Evolutionary conservation across 352 stramenopile species (phyloP).

Genomic region (Phytophthora pinifolia): DNA sequence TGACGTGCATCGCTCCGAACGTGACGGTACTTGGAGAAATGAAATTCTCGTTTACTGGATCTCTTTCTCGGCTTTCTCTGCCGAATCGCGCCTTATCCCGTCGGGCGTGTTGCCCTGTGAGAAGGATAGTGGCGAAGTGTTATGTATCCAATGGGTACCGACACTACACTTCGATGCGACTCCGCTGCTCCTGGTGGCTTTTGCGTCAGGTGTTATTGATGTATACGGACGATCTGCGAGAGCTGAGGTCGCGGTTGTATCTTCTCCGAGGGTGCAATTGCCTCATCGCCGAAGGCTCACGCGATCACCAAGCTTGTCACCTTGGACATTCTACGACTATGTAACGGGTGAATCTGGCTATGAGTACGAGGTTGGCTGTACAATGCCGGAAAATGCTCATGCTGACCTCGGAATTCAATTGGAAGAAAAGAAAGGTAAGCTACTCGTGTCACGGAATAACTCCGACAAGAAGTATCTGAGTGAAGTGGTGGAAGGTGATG

Average conservation of each 20-base stretch:
- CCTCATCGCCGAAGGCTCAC: slow-evolving; percentile 22
- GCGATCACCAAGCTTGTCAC: slow-evolving; percentile 52
- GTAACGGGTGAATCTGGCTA: slow-evolving; percentile 58
- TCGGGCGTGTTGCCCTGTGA: slow-evolving; percentile 69
- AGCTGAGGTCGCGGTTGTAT: slow-evolving; percentile 56
- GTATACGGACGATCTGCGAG: slow-evolving; percentile 61
- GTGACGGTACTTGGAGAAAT: slow-evolving; percentile 24
- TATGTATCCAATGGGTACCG: slow-evolving; percentile 83
- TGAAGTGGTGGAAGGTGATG: slow-evolving; percentile 46
- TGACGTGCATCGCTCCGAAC: slow-evolving; percentile 31
- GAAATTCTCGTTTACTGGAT: slow-evolving; percentile 86
- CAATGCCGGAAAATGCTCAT: slow-evolving; percentile 31
- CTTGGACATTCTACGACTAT: slow-evolving; percentile 79
- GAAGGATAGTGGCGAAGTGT: slow-evolving; percentile 41
- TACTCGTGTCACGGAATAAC: slow-evolving; percentile 35
- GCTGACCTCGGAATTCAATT: slow-evolving; percentile 49
- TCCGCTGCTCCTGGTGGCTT: slow-evolving; percentile 69
- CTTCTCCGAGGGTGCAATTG: slow-evolving; percentile 38
- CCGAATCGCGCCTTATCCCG: slow-evolving; percentile 73
- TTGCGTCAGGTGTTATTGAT: slow-evolving; percentile 54
- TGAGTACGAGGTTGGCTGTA: slow-evolving; percentile 65
- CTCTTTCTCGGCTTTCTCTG: slow-evolving; percentile 82
- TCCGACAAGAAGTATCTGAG: slow-evolving; percentile 27
- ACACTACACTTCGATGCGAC: slow-evolving; percentile 82
- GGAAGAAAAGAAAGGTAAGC: slow-evolving; percentile 36